Percentiles rank a stretch among this genome's conserved stretches.
phyloP scores from a whole-genome alignment of 2,329 filamentous ascomycete genomes.

The Fusarium neocosmosporiellum region DNA sequence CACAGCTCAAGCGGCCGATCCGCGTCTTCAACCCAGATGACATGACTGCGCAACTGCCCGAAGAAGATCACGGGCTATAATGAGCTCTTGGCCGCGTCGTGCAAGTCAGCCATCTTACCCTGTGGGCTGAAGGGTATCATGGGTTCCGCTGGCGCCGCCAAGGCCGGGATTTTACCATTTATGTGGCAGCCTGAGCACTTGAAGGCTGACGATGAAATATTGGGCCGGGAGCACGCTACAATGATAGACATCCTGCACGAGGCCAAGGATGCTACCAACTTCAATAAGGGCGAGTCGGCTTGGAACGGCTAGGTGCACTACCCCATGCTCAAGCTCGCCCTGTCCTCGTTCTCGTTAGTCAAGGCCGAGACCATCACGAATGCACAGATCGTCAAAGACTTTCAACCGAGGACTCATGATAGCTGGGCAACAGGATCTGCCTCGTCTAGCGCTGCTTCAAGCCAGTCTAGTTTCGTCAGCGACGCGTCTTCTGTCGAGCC shows the following conservation, averaged over 20 bases:
- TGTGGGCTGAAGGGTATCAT: not conserved
- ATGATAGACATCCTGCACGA: not conserved
- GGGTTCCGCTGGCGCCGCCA: not conserved
- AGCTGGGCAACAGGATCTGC: not conserved
- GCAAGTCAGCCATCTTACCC: not conserved
- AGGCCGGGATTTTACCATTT: not conserved
- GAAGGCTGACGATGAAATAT: not conserved
- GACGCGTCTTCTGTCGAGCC: not conserved
- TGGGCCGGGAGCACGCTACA: not conserved
- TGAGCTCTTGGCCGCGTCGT: not conserved
- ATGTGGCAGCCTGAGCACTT: not conserved
- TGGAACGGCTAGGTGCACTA: conserved; percentile 5
- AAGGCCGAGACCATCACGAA: conserved; percentile 3
- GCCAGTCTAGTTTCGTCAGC: not conserved
- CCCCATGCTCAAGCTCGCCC: conserved; percentile 4
- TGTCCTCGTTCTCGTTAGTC: not conserved
- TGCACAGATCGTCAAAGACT: conserved; percentile 5
- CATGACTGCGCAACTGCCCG: not conserved
- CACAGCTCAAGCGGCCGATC: not conserved
- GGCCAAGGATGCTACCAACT: not conserved
- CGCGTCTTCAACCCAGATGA: not conserved
- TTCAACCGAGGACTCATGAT: not conserved
- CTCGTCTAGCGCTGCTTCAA: conserved; percentile 4
- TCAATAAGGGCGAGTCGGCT: conserved; percentile 3
- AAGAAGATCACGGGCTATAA: not conserved